These are phyloP conservation scores for Litchi chinensis DNA, from an alignment of 345 rosid species.

Conservation along the genomic window DNA sequence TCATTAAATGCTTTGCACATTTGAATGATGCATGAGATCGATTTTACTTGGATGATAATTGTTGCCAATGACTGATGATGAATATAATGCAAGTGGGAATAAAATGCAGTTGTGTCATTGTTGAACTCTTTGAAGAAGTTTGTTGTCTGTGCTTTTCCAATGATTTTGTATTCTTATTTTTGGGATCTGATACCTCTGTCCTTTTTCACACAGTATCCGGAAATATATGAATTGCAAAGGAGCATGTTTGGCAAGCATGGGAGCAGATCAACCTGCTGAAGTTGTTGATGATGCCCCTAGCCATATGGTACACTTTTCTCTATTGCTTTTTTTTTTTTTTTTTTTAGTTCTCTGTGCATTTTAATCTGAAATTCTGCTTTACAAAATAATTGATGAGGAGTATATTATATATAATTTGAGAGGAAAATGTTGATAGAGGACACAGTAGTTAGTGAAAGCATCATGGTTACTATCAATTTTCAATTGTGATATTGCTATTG, in stretches of 20 bases:
- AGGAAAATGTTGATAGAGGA: background rate
- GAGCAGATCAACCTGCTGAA: slow-evolving; percentile 94
- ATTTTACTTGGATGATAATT: background rate
- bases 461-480: background rate
- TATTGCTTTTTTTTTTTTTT: background rate
- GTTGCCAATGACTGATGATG: too few relatives aligned
- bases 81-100: background rate
- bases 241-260: slow-evolving; percentile 77
- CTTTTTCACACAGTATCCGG: slow-evolving; percentile 54
- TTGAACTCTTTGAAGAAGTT: slow-evolving; percentile 4
- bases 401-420: background rate
- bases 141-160: background rate
- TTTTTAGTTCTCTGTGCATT: background rate
- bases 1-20: background rate
- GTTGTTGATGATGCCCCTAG: slow-evolving; percentile 88
- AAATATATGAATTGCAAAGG: slow-evolving; percentile 90
- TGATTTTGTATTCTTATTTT: background rate
- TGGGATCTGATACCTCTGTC: slow-evolving; percentile 14
- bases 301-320: slow-evolving; percentile 59
- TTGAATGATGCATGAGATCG: background rate
- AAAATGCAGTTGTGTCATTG: background rate
- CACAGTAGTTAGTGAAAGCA: background rate
- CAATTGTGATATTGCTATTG: background rate
- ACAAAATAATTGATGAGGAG: background rate
- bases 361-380: background rate